Base-by-base conservation (phyloP, 2,329 filamentous ascomycete genomes). In the Fusarium anthophilum region DNA sequence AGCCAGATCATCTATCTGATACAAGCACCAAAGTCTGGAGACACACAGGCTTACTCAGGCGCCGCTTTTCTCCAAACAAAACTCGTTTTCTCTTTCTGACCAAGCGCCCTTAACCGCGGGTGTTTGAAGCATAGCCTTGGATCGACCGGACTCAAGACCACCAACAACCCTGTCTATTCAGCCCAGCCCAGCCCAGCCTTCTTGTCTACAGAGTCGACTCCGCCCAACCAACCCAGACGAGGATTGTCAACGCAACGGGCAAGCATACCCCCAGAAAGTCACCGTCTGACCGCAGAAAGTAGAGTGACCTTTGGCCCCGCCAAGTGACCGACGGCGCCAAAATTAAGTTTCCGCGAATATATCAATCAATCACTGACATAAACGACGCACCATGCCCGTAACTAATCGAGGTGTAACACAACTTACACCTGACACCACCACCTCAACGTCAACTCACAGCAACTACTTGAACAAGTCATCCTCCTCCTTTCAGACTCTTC, bases 231-330 rank as follows among this genome's bases (percentile, higher is more conserved):
- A 77, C 73, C 77, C 72, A 74, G 73, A 78, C 75, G 74, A 78
- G 76, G 71, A 75, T 67, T 75, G 41, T 77, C 62, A 75, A 74
- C 68, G 63, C 74, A 70, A 74, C 76, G 73, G 73, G 72, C 78
- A 80, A 78, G 72, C 75, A 78, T 74, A 63, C 76, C 72, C 70
- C 75, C 76, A 79, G 76, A 73, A 66, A 79, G 76, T 77, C 66
- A 70, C 78, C 74, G 77, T 81, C 79, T 81, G 79, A 81, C 79
- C 72, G 76, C 80, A 80, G 76, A 76, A 76, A 78, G 79, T 80
- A 81, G 75, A 79, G 77, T 77, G 76, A 80, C 78, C 78, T 72
- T 38, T 71, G 72, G 71, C 79, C 79, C 79, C 79, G 79, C 80
- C 45, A 66, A 70, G 45, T 76, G 74, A 73, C 79, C 75, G 73